Evolutionary conservation across 257 asterid species (phyloP).

Genomic region (Marsdenia floribunda): DNA sequence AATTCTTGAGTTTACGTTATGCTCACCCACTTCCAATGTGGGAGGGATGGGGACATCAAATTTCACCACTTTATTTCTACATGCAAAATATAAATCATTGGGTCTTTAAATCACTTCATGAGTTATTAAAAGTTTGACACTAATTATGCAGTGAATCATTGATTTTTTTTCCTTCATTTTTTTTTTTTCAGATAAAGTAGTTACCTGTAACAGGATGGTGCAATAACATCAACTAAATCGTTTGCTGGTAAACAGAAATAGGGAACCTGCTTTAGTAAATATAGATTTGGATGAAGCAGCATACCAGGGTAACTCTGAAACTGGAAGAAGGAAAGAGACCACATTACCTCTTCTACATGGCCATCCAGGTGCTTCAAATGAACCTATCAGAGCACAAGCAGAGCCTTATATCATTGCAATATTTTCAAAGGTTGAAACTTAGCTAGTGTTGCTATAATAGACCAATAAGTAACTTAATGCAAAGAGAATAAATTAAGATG

Average conservation of each 20-base stretch:
- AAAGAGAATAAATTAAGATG: not conserved
- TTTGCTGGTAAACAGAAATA: slow-evolving; percentile 99
- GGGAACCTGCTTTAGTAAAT: slow-evolving; percentile 78
- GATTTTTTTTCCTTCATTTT: not conserved
- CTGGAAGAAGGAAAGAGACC: slow-evolving; percentile 17
- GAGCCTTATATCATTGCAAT: slow-evolving; percentile 11
- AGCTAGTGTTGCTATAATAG: not conserved
- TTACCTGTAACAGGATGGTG: slow-evolving; percentile 99
- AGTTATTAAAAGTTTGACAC: not conserved
- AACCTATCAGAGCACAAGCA: slow-evolving; percentile 47
- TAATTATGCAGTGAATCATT: not conserved
- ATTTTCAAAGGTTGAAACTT: slow-evolving; percentile 5
- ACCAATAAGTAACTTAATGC: not conserved
- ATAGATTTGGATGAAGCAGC: slow-evolving; percentile 33
- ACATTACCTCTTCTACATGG: slow-evolving; percentile 86
- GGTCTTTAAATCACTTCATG: not conserved
- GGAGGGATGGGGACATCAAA: too few species aligned
- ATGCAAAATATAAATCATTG: not conserved
- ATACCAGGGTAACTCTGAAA: slow-evolving; percentile 18
- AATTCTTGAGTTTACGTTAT: too few species aligned
- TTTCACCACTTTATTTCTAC: not conserved
- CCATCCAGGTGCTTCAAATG: slow-evolving; percentile 99
- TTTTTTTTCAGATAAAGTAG: not conserved
- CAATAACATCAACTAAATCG: slow-evolving; percentile 91
- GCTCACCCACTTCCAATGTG: too few species aligned